Conservation (phyloP, 768 basidiomycete species). For the Trametes coccinea region DNA sequence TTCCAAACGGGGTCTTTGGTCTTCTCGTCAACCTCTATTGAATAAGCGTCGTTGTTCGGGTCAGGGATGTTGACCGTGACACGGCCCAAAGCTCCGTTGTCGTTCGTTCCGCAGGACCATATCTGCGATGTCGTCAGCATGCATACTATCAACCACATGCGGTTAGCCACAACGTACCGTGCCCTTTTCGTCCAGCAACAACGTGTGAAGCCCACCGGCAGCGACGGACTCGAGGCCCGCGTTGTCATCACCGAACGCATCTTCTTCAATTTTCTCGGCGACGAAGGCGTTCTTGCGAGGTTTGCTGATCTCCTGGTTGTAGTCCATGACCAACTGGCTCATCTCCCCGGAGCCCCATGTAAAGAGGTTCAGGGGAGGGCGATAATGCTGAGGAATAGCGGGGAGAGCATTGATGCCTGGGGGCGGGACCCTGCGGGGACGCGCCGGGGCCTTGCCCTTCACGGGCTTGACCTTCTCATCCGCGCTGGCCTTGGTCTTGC, state of each 20-base stretch:
- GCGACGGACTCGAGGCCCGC: conserved; percentile 82
- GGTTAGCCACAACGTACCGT: conserved; percentile 55
- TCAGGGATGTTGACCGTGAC: conserved; percentile 61
- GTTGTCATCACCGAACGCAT: conserved; percentile 63
- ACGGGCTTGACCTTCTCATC: conserved; percentile 16
- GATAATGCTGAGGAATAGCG: conserved; percentile 50
- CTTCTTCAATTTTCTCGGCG: conserved; percentile 71
- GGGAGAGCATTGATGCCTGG: conserved; percentile 59
- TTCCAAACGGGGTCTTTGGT: conserved; percentile 22
- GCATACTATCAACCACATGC: conserved; percentile 1
- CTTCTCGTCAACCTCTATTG: conserved; percentile 50
- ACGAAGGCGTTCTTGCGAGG: conserved; percentile 80
- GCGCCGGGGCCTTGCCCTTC: conserved; percentile 13
- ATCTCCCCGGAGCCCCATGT: conserved; percentile 93
- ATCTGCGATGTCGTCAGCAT: conserved; percentile 43
- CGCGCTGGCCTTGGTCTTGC: conserved; percentile 19
- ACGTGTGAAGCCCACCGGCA: conserved; percentile 86
- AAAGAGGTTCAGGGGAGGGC: conserved; percentile 75
- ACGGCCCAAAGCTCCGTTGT: conserved; percentile 86
- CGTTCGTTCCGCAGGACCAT: conserved; percentile 86
- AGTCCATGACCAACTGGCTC: conserved; percentile 89
- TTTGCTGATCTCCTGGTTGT: conserved; percentile 68
- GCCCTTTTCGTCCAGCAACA: conserved; percentile 88
- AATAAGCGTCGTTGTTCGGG: conserved; percentile 58
- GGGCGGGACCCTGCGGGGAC: conserved; percentile 12